Percentiles rank a stretch among this genome's conserved stretches.
Evolutionary conservation across 2,329 filamentous ascomycete species (phyloP).

Genomic region (Paraconiothyrium sp.): DNA sequence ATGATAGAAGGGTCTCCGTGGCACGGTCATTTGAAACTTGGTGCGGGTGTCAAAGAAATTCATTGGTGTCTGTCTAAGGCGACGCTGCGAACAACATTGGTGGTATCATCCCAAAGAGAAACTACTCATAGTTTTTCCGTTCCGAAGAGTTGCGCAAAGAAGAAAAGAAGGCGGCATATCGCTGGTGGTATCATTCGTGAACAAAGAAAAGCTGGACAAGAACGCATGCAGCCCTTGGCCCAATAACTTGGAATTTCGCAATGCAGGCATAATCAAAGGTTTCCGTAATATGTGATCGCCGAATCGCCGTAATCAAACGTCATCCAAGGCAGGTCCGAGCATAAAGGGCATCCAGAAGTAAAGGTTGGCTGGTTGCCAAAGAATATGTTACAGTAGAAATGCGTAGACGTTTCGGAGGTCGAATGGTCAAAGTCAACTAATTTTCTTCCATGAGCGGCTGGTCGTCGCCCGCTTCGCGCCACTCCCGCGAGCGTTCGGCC

Average conservation of each 20-base stretch:
- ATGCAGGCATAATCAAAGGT: constrained; percentile 9
- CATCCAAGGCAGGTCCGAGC: constrained; percentile 7
- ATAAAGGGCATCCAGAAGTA: constrained; percentile 6
- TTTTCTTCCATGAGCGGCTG: constrained; percentile 66
- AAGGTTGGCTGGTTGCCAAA: constrained; percentile 11
- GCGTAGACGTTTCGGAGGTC: constrained; percentile 4
- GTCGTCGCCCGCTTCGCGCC: constrained; percentile 86
- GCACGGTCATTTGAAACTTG: not conserved
- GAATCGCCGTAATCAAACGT: constrained; percentile 14
- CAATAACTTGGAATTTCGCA: constrained; percentile 1
- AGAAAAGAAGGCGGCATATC: constrained; percentile 3
- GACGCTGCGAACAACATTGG: constrained; percentile 6
- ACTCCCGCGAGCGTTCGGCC: constrained; percentile 85
- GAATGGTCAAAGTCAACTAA: constrained; percentile 26
- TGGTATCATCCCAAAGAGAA: constrained; percentile 17
- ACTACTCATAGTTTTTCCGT: constrained; percentile 9
- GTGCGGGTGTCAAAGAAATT: not conserved
- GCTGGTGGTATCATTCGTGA: constrained; percentile 23
- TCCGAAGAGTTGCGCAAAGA: not conserved
- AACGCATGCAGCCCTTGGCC: constrained; percentile 5
- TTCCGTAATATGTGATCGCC: constrained; percentile 11
- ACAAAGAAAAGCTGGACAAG: constrained; percentile 11
- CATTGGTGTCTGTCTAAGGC: constrained; percentile 4
- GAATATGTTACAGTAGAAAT: constrained; percentile 22
- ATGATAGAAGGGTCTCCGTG: not conserved